phyloP scores from a whole-genome alignment of 2,329 filamentous ascomycete species.

The Aspergillus pseudoglaucus region DNA sequence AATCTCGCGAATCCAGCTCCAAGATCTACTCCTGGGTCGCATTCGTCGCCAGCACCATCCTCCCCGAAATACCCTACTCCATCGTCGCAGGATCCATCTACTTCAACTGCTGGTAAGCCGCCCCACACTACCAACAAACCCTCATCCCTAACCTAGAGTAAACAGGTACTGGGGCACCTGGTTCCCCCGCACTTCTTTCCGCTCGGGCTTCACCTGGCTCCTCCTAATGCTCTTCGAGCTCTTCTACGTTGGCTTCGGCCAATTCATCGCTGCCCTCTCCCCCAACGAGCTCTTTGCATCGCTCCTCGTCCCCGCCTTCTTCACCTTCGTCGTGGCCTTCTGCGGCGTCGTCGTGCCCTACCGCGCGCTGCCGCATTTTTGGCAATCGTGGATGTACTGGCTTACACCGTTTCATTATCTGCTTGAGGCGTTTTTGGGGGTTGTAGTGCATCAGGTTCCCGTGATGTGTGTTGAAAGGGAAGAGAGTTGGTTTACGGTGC shows the following conservation, averaged over 20 bases:
- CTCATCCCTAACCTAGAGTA: background rate
- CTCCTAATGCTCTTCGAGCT: constrained; percentile 61
- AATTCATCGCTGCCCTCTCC: constrained; percentile 60
- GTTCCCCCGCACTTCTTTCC: constrained; percentile 52
- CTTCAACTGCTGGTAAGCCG: constrained; percentile 55
- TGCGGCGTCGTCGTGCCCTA: constrained; percentile 71
- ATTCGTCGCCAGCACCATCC: constrained; percentile 58
- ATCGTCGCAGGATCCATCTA: constrained; percentile 60
- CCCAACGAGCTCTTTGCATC: constrained; percentile 63
- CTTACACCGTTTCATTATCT: constrained; percentile 64
- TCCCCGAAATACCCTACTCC: constrained; percentile 65
- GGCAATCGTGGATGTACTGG: constrained; percentile 61
- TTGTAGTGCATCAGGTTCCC: constrained; percentile 49
- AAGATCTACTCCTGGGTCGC: constrained; percentile 75
- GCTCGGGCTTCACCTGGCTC: constrained; percentile 57
- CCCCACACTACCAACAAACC: background rate
- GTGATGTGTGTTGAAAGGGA: constrained; percentile 53
- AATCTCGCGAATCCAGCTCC: constrained; percentile 65
- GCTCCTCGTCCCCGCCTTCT: constrained; percentile 61
- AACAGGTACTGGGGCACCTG: constrained; percentile 48
- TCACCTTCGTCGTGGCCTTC: constrained; percentile 64
- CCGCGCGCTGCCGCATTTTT: constrained; percentile 56
- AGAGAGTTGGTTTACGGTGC: constrained; percentile 55
- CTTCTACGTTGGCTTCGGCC: constrained; percentile 59
- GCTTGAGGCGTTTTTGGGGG: constrained; percentile 55